phyloP scores from a whole-genome alignment of 345 rosid species.

The Camelina laxa region DNA sequence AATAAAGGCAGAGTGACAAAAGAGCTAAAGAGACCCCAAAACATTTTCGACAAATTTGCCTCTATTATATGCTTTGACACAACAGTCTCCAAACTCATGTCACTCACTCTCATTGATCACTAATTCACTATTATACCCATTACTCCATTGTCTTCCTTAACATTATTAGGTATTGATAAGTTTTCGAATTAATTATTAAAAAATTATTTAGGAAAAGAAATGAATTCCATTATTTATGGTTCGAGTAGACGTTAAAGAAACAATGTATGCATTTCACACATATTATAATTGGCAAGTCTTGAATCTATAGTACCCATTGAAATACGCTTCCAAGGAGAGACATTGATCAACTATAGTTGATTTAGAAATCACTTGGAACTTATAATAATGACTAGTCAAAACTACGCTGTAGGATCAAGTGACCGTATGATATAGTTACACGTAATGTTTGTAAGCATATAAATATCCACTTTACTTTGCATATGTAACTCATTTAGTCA shows the following conservation, averaged over 20 bases:
- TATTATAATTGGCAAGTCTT: not conserved
- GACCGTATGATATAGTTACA: slow-evolving; percentile 20
- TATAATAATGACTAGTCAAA: slow-evolving; percentile 1
- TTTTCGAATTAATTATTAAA: not conserved
- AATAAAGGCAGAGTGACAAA: slow-evolving; percentile 21
- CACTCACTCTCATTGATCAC: slow-evolving; percentile 21
- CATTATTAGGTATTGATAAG: not conserved
- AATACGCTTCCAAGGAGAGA: not conserved
- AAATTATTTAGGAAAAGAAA: not conserved
- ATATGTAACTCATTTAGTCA: not conserved
- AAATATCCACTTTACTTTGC: slow-evolving; percentile 20
- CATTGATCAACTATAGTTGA: not conserved
- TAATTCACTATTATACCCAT: slow-evolving; percentile 6
- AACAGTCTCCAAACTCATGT: slow-evolving; percentile 37
- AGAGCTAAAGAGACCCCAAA: slow-evolving; percentile 22
- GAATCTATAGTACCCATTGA: not conserved
- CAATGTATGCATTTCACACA: not conserved
- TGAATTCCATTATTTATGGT: not conserved
- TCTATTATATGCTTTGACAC: slow-evolving; percentile 33
- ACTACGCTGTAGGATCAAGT: slow-evolving; percentile 14
- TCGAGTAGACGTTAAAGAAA: not conserved
- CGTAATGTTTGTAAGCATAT: slow-evolving; percentile 13
- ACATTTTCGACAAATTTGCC: slow-evolving; percentile 20
- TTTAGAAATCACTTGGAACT: not conserved
- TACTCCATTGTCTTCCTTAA: slow-evolving; percentile 5